Evolutionary conservation across 257 asterid genomes (phyloP).

Genomic region (Avicennia marina): DNA sequence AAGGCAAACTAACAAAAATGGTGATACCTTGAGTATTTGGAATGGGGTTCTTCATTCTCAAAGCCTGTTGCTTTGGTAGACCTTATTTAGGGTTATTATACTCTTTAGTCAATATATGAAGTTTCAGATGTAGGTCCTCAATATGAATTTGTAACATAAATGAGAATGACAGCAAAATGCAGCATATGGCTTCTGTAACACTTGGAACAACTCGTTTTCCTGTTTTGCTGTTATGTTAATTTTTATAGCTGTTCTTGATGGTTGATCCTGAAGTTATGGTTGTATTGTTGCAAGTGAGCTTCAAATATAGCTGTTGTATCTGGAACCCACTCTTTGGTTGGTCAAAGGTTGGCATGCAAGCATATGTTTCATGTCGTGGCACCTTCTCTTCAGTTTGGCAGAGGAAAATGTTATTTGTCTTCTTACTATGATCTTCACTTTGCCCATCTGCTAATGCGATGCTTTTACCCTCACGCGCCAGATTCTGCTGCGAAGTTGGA

Average conservation of each 20-base stretch:
- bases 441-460: not conserved
- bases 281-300: not conserved
- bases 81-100: not conserved
- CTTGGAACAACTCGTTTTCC: too few species aligned
- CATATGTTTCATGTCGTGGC: not conserved
- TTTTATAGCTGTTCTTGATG: not conserved
- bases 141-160: too few species aligned
- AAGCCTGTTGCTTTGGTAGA: too few species aligned
- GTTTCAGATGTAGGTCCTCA: too few species aligned
- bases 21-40: too few species aligned
- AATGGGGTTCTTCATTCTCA: too few species aligned
- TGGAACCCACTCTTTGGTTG: not conserved
- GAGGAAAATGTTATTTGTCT: too few species aligned
- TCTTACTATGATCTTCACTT: not conserved
- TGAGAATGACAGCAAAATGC: too few species aligned
- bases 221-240: too few species aligned
- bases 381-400: too few species aligned
- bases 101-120: not conserved
- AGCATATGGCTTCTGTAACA: too few species aligned
- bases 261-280: not conserved
- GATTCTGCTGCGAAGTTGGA: slow-evolving; percentile 50
- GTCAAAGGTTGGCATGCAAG: slow-evolving; percentile 1
- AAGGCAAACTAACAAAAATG: too few species aligned
- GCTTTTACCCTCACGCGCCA: slow-evolving; percentile 19
- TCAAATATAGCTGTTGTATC: not conserved